Evolutionary conservation across 1,139 yeast species (phyloP).

Genomic region (Hanseniaspora uvarum): DNA sequence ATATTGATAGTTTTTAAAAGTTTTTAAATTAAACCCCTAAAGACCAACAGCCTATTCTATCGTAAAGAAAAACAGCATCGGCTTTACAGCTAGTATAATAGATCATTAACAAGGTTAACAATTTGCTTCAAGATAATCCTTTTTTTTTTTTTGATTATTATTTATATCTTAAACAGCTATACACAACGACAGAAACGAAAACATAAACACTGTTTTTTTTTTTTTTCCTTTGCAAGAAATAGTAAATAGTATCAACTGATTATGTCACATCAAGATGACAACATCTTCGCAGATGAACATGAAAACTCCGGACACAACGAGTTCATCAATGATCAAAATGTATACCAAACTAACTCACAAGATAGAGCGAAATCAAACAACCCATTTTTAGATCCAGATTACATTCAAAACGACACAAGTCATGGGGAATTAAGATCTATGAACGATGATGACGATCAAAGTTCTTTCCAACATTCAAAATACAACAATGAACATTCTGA

Average conservation of each 20-base stretch:
- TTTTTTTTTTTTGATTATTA: no score
- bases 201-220: no score
- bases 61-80: no score
- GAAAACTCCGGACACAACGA: conserved; percentile 1
- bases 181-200: no score
- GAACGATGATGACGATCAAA: conserved; percentile 24
- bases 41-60: no score
- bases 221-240: neutral
- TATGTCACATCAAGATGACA: conserved; percentile 7
- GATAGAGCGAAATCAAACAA: conserved; percentile 11
- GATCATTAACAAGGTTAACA: no score
- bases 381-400: conserved; percentile 15
- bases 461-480: conserved; percentile 27
- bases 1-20: no score
- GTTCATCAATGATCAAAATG: conserved; percentile 12
- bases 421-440: neutral
- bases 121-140: no score
- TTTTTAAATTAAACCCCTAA: no score
- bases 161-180: no score
- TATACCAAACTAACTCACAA: neutral
- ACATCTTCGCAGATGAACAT: conserved; percentile 12
- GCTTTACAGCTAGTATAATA: no score
- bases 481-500: conserved; percentile 16
- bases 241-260: neutral
- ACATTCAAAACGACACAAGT: neutral